phyloP scores from a whole-genome alignment of 2,329 filamentous ascomycete species.

The Neofusicoccum laricinum region DNA sequence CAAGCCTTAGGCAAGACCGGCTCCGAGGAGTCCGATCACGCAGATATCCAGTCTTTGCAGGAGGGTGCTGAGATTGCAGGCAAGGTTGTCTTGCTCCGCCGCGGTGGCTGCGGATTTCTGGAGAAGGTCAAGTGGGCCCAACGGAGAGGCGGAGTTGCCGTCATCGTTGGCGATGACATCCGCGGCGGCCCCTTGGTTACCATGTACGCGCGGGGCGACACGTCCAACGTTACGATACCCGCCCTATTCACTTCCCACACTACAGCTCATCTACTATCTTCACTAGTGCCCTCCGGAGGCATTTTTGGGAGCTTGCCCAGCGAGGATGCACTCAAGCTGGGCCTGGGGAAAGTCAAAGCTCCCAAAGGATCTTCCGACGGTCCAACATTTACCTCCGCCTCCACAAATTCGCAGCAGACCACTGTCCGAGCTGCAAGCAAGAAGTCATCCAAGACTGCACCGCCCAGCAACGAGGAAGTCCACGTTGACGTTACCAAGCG shows the following conservation, averaged over 20 bases:
- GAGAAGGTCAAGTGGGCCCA: constrained; percentile 99
- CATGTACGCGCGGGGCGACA: constrained; percentile 98
- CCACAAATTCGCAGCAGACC: constrained; percentile 30
- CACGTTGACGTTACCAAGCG: constrained; percentile 14
- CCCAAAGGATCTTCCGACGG: constrained; percentile 23
- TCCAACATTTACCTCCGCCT: constrained; percentile 27
- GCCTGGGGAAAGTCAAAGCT: constrained; percentile 20
- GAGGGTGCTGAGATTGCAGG: constrained; percentile 89
- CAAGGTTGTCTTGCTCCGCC: constrained; percentile 86
- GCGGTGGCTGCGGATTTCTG: constrained; percentile 91
- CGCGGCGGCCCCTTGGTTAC: constrained; percentile 86
- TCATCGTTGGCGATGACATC: constrained; percentile 93
- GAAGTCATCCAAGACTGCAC: background rate
- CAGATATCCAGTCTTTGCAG: constrained; percentile 88
- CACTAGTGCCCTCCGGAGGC: constrained; percentile 69
- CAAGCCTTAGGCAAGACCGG: constrained; percentile 26
- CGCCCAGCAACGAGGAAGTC: background rate
- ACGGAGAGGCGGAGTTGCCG: constrained; percentile 77
- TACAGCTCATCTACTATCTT: constrained; percentile 87
- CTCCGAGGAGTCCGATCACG: constrained; percentile 50
- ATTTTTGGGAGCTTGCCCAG: constrained; percentile 60
- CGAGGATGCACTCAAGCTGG: constrained; percentile 49
- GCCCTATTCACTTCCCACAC: constrained; percentile 93
- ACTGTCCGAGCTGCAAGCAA: background rate
- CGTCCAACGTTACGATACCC: constrained; percentile 90